Evolutionary conservation across 345 rosid genomes (phyloP), one percentile per base, ranked within the genome.

Genomic region (Carallia brachiata): DNA sequence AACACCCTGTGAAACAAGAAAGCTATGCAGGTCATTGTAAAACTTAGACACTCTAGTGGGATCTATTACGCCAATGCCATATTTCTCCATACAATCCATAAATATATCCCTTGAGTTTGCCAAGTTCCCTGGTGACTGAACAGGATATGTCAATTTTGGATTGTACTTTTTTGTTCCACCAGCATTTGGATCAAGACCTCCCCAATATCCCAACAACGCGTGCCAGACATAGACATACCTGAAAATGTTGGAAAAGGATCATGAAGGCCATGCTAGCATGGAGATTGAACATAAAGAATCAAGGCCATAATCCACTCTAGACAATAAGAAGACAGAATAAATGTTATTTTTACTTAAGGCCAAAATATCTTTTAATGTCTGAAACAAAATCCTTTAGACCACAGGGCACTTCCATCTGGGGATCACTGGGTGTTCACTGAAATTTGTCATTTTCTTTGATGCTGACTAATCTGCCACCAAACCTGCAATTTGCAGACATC

Each of bases 201-300:
- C 90, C 90, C 90, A 83, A 66, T 83, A 84, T 30, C 90, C 90
- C 68, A 83, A 23, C 50, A 87, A 63, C 37, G 90, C 88, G 68
- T 83, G 90, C 87, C 88, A 84, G 31, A 78, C 81, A 68, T 84
- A 84, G 18, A 83, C 87, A 52, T 83, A 87, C 77, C 87, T 86
- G 79, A 65, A 58, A 52, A 64, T 66, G 62, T 36, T 4, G 44
- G 60, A 34, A 60, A 27, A 7, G 57, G 15, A 17, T 32, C 40
- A 53, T 32, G 27, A 6, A 64, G 19, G 1, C 52, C 40, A 54
- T 3, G 15, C 9, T 50, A 50, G 4, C 54, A 52, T 32, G 34
- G 34, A 32, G 34, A 32, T 32, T 32, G 34, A 32, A 32, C 34
- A 32, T 32, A 32, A 32, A 4, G 4, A 32, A 1, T 4, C 4